Conservation (phyloP, 768 basidiomycete genomes). For the Termitomyces sp. region DNA sequence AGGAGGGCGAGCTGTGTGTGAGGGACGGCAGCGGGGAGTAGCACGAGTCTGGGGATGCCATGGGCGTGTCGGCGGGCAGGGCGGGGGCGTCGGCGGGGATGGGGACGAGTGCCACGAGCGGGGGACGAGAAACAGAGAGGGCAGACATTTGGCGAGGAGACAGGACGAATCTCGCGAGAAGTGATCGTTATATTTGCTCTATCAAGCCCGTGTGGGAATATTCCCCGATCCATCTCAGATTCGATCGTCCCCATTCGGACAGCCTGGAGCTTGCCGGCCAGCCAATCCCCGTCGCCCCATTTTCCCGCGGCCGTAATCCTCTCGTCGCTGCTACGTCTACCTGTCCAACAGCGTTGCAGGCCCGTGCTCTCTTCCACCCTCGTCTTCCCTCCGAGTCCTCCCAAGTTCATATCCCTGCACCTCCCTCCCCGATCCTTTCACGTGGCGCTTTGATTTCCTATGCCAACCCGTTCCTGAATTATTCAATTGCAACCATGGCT, state of each 20-base stretch:
- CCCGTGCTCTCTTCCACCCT: neutral
- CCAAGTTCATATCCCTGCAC: neutral
- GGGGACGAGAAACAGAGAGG: slow-evolving; percentile 24
- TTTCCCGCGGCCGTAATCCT: neutral
- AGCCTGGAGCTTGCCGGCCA: neutral
- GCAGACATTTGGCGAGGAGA: slow-evolving; percentile 22
- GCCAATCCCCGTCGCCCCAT: neutral
- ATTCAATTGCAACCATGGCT: neutral
- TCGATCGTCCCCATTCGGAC: neutral
- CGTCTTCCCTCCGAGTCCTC: neutral
- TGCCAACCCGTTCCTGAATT: no score
- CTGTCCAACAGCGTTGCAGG: slow-evolving; percentile 10
- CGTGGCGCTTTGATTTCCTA: no score
- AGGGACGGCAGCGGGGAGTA: slow-evolving; percentile 25
- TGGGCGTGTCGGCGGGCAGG: slow-evolving; percentile 7
- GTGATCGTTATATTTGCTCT: slow-evolving; percentile 9
- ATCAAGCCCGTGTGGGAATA: slow-evolving; percentile 3
- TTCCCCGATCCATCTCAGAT: slow-evolving; percentile 5
- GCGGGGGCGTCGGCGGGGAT: slow-evolving; percentile 1
- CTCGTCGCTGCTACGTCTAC: slow-evolving; percentile 6
- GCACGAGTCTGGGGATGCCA: slow-evolving; percentile 22
- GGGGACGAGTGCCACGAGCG: neutral
- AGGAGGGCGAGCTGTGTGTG: slow-evolving; percentile 32
- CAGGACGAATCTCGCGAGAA: neutral
- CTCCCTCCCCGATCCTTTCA: no score